Evolutionary conservation across 176 grass and related monocot species (phyloP).

Genomic region (Chrysopogon serrulatus): DNA sequence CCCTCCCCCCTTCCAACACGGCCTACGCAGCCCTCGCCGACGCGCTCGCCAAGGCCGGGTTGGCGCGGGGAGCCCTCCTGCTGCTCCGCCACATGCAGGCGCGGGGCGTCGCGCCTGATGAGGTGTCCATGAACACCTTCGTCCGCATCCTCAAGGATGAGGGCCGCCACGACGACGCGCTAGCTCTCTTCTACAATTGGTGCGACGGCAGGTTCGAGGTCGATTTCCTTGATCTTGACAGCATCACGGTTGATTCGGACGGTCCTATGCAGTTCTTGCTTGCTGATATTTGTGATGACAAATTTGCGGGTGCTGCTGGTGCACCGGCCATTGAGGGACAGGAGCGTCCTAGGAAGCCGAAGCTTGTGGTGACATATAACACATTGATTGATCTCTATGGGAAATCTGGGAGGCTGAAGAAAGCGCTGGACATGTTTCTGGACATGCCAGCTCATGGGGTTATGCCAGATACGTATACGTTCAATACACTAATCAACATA

Average conservation of each 20-base stretch:
- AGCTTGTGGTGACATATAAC: conserved; percentile 58
- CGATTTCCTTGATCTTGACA: conserved; percentile 49
- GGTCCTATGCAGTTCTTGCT: conserved; percentile 51
- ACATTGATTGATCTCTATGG: conserved; percentile 66
- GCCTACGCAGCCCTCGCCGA: conserved; percentile 65
- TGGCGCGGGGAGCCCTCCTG: conserved; percentile 43
- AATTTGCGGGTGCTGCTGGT: background rate
- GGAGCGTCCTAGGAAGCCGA: conserved; percentile 25
- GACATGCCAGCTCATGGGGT: conserved; percentile 41
- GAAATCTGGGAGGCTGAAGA: conserved; percentile 51
- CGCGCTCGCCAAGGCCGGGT: conserved; percentile 59
- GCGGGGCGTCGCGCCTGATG: conserved; percentile 41
- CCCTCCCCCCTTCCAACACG: conserved; percentile 41
- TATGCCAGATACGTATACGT: conserved; percentile 49
- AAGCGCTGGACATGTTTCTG: conserved; percentile 46
- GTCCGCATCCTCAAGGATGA: conserved; percentile 61
- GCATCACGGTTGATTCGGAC: conserved; percentile 11
- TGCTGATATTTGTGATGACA: conserved; percentile 18
- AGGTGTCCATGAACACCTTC: conserved; percentile 69
- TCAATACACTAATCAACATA: conserved; percentile 57
- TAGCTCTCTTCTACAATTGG: conserved; percentile 51
- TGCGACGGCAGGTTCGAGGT: conserved; percentile 51
- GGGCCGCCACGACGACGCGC: conserved; percentile 31
- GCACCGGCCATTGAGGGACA: background rate
- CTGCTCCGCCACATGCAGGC: conserved; percentile 61